Conservation (phyloP, 352 stramenopile species). For the Phytophthora sp. region DNA sequence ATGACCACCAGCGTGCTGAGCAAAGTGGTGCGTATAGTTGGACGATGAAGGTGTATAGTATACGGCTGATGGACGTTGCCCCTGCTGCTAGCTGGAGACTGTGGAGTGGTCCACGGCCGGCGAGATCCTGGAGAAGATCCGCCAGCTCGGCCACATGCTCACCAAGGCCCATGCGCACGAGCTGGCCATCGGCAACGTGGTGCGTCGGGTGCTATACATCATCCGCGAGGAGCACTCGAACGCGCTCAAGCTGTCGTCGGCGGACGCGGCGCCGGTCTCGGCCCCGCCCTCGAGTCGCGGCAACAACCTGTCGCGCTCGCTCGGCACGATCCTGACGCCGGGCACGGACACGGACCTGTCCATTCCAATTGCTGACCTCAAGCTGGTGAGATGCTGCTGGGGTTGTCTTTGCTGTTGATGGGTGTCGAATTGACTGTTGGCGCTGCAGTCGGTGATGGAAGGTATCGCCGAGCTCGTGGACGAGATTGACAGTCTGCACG, state of each 20-base stretch:
- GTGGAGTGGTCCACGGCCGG: slow-evolving; percentile 79
- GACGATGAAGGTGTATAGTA: slow-evolving; percentile 2
- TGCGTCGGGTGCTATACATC: slow-evolving; percentile 89
- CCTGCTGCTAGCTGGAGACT: slow-evolving; percentile 63
- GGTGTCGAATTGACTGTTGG: too few relatives aligned
- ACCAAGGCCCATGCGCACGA: slow-evolving; percentile 84
- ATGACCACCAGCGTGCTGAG: slow-evolving; percentile 76
- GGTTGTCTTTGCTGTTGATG: too few relatives aligned
- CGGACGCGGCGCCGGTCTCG: slow-evolving; percentile 18
- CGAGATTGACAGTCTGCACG: slow-evolving; percentile 95
- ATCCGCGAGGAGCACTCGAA: slow-evolving; percentile 89
- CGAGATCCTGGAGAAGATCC: slow-evolving; percentile 88
- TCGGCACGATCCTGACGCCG: slow-evolving; percentile 83
- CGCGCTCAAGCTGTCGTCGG: slow-evolving; percentile 60
- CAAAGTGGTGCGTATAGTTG: slow-evolving; percentile 60
- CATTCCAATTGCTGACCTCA: slow-evolving; percentile 83
- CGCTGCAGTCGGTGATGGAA: slow-evolving; percentile 92
- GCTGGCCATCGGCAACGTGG: slow-evolving; percentile 89
- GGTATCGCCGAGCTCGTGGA: slow-evolving; percentile 94
- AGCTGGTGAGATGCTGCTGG: slow-evolving; percentile 47
- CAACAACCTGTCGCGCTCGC: slow-evolving; percentile 74
- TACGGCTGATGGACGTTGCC: neutral
- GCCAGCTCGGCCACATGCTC: slow-evolving; percentile 80
- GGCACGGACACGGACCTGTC: slow-evolving; percentile 84
- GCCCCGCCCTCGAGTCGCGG: slow-evolving; percentile 43